Percentiles rank a stretch among this genome's conserved stretches.
phyloP scores from a whole-genome alignment of 768 basidiomycete species.

The Mycena olivaceomarginata region DNA sequence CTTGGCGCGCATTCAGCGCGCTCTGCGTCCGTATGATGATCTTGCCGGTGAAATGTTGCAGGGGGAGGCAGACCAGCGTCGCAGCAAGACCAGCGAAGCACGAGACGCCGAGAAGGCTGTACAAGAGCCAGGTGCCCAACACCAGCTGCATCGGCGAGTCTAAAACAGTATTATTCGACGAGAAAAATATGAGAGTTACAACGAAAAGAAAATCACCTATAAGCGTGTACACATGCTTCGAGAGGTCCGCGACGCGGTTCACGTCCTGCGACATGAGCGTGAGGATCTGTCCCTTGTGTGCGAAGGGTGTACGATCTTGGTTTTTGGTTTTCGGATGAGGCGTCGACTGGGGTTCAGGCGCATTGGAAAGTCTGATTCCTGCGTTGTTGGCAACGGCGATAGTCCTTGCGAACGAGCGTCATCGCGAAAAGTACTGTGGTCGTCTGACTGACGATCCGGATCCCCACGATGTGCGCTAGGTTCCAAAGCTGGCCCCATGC shows the following conservation, averaged over 20 bases:
- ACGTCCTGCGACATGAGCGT: constrained; percentile 37
- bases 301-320: background rate
- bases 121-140: constrained; percentile 25
- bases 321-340: background rate
- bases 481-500: constrained; percentile 69
- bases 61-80: constrained; percentile 19
- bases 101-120: constrained; percentile 28
- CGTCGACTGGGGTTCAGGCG: too few species aligned
- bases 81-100: constrained; percentile 25
- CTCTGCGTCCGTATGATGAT: constrained; percentile 49
- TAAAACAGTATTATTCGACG: background rate
- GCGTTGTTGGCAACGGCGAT: constrained; percentile 45
- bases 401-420: constrained; percentile 81
- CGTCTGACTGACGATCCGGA: constrained; percentile 75
- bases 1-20: constrained; percentile 81
- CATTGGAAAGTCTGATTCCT: background rate
- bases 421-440: constrained; percentile 81
- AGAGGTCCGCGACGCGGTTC: constrained; percentile 11
- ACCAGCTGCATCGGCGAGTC: constrained; percentile 15
- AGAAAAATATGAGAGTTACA: background rate
- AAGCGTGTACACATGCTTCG: constrained; percentile 25
- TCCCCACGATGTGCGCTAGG: constrained; percentile 70
- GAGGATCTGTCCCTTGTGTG: constrained; percentile 24
- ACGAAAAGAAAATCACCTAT: background rate
- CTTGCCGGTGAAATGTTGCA: constrained; percentile 28